These are phyloP conservation scores for Coprinopsis strossmayeri DNA, from an alignment of 768 basidiomycete genomes.

Conservation along the genomic window DNA sequence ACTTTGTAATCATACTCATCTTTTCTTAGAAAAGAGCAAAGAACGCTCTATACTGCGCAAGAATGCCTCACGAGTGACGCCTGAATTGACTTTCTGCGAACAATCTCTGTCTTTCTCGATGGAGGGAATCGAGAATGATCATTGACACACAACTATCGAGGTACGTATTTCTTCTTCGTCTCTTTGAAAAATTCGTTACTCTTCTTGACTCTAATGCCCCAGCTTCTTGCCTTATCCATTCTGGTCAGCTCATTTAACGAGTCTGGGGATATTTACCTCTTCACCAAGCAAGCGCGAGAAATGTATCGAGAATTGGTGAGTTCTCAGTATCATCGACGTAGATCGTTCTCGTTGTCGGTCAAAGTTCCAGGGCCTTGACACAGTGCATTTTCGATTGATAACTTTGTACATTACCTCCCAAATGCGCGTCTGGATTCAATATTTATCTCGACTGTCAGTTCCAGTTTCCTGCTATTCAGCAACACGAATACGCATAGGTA, in stretches of 20 bases:
- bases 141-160: constrained; percentile 57
- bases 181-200: too few relatives aligned
- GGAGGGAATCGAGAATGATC: constrained; percentile 73
- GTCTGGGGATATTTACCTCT: constrained; percentile 60
- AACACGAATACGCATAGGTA: neutral
- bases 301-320: constrained; percentile 38
- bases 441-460: too few relatives aligned
- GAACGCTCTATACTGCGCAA: constrained; percentile 52
- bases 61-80: constrained; percentile 43
- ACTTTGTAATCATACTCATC: neutral
- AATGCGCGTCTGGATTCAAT: too few relatives aligned
- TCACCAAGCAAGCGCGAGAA: constrained; percentile 60
- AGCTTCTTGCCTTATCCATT: constrained; percentile 57
- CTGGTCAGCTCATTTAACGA: constrained; percentile 68
- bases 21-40: constrained; percentile 41
- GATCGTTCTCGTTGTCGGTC: neutral
- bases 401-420: too few relatives aligned
- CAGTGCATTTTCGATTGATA: too few relatives aligned
- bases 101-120: constrained; percentile 53
- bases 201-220: constrained; percentile 69
- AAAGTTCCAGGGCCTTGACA: neutral
- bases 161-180: constrained; percentile 30
- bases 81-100: constrained; percentile 55
- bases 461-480: too few relatives aligned
- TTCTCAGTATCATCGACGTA: neutral